phyloP scores from a whole-genome alignment of 2,329 filamentous ascomycete genomes.

The Endothia cerciana region DNA sequence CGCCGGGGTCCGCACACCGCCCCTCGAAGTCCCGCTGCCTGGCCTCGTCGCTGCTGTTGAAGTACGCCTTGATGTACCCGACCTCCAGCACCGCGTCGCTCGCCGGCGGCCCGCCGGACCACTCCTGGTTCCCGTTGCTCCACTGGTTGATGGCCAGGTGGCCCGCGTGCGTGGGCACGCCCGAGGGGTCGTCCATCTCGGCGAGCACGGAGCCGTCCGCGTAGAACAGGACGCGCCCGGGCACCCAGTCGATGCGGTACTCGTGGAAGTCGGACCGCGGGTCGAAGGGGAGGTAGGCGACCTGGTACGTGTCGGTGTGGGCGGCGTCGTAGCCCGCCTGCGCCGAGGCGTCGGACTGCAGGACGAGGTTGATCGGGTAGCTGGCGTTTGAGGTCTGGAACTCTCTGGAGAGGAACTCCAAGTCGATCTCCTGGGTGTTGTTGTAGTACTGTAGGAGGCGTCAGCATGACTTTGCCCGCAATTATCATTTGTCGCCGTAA shows the following conservation, averaged over 20 bases:
- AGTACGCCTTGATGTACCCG: constrained; percentile 77
- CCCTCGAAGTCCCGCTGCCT: constrained; percentile 44
- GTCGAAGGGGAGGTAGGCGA: constrained; percentile 65
- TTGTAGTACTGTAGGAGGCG: constrained; percentile 65
- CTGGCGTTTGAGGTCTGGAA: constrained; percentile 55
- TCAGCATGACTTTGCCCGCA: constrained; percentile 22
- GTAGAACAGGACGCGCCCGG: constrained; percentile 67
- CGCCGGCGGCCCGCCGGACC: constrained; percentile 72
- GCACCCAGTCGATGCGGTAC: constrained; percentile 77
- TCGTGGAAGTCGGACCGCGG: constrained; percentile 71
- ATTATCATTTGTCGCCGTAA: neutral
- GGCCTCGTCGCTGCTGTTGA: constrained; percentile 65
- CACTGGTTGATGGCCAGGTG: constrained; percentile 74
- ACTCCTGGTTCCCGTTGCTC: constrained; percentile 74
- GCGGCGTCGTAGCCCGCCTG: constrained; percentile 65
- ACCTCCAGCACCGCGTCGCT: constrained; percentile 66
- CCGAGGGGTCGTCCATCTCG: constrained; percentile 54
- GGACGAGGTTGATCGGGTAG: constrained; percentile 72
- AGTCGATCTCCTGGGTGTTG: constrained; percentile 79
- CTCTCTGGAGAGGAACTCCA: constrained; percentile 75
- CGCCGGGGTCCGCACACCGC: constrained; percentile 47
- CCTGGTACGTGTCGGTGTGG: constrained; percentile 60
- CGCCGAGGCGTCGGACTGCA: constrained; percentile 67
- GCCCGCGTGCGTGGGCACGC: constrained; percentile 64
- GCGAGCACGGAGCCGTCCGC: constrained; percentile 64